Evolutionary conservation across 1,284 basidiomycete species (phyloP).

Genomic region (Rhodotorula sp.): DNA sequence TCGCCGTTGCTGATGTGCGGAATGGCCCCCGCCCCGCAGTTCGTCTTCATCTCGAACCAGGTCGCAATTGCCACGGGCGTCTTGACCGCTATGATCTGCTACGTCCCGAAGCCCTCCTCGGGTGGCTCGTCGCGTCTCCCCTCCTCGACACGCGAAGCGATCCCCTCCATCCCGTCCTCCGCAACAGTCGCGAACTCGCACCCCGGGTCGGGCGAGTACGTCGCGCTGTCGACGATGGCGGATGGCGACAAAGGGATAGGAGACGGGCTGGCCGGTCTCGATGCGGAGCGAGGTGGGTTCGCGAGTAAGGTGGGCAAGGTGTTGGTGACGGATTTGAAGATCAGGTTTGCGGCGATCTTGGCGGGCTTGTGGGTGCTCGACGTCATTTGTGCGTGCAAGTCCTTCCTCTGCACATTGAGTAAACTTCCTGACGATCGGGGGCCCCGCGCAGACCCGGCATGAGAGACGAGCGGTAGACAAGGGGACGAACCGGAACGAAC

Average conservation of each 20-base stretch:
- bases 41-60: slow-evolving; percentile 73
- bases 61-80: slow-evolving; percentile 71
- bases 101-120: slow-evolving; percentile 44
- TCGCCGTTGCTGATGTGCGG: neutral
- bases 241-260: slow-evolving; percentile 8
- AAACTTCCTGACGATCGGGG: too few species aligned
- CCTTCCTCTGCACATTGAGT: too few species aligned
- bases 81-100: slow-evolving; percentile 68
- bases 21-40: slow-evolving; percentile 47
- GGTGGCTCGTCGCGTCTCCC: slow-evolving; percentile 3
- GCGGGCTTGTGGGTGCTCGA: slow-evolving; percentile 33
- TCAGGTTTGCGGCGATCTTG: slow-evolving; percentile 28
- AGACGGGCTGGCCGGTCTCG: neutral
- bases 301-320: slow-evolving; percentile 7
- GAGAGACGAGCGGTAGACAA: neutral
- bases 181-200: slow-evolving; percentile 6
- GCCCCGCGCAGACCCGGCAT: slow-evolving; percentile 3
- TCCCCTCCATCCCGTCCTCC: slow-evolving; percentile 6
- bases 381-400: slow-evolving; percentile 6
- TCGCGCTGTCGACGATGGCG: slow-evolving; percentile 26
- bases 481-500: neutral
- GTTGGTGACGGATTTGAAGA: slow-evolving; percentile 22
- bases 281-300: neutral
- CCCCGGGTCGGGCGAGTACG: slow-evolving; percentile 28
- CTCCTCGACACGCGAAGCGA: neutral